Conservation (phyloP, 345 rosid genomes). For the Schrenkiella parvula region DNA sequence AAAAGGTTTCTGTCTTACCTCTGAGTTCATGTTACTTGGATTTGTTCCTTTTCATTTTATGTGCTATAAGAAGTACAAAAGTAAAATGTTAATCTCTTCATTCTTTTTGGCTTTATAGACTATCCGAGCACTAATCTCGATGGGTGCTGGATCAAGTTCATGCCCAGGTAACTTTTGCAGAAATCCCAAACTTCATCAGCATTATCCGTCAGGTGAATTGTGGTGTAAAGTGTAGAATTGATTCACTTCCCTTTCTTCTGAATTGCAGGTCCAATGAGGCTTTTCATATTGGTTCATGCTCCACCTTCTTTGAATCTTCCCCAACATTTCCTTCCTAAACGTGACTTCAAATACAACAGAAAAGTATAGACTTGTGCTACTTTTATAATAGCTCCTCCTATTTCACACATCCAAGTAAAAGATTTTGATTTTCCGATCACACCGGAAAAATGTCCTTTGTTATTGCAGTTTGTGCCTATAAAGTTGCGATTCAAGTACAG, state of each 20-base stretch:
- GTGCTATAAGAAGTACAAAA: background rate
- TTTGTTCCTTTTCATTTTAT: background rate
- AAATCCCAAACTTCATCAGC: background rate
- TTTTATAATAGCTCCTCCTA: background rate
- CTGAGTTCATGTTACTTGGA: background rate
- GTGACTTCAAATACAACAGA: conserved; percentile 78
- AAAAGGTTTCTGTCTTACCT: conserved; percentile 47
- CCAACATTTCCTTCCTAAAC: conserved; percentile 87
- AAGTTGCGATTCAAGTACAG: conserved; percentile 59
- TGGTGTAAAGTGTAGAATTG: background rate
- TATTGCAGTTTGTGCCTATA: conserved; percentile 57
- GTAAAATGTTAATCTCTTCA: background rate
- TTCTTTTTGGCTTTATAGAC: conserved; percentile 41
- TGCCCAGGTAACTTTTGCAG: conserved; percentile 56
- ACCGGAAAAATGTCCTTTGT: background rate
- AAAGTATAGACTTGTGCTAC: conserved; percentile 46
- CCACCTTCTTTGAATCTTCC: conserved; percentile 68
- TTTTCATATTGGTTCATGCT: conserved; percentile 81
- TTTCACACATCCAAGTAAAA: background rate
- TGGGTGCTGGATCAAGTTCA: conserved; percentile 72
- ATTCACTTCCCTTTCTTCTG: background rate
- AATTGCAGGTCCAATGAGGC: conserved; percentile 59
- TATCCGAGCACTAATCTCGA: conserved; percentile 67
- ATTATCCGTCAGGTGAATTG: background rate
- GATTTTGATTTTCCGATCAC: background rate